phyloP scores from a whole-genome alignment of 371 early-diverging fungal genomes.

The Blastocladiella emersonii region DNA sequence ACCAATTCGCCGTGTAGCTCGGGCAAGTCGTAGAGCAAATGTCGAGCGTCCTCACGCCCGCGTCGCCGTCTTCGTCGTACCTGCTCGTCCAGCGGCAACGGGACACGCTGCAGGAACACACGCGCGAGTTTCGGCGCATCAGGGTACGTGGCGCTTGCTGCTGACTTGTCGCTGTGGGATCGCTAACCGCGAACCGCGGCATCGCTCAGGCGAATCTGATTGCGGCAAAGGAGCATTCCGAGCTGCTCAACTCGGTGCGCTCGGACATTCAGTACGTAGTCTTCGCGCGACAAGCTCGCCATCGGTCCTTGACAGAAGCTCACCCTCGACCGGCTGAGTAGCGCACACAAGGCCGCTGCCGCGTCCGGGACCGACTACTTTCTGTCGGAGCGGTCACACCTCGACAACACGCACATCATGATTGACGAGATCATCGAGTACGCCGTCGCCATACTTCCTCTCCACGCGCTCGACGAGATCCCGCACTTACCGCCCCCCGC shows the following conservation, averaged over 20 bases:
- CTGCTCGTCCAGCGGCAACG: constrained; percentile 1
- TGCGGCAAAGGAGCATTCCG: not conserved
- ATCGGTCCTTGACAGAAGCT: too few relatives aligned
- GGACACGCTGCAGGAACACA: not conserved
- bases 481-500: too few relatives aligned
- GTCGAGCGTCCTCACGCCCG: not conserved
- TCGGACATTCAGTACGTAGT: constrained; percentile 2
- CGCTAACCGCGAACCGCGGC: too few relatives aligned
- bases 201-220: not conserved
- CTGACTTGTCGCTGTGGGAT: too few relatives aligned
- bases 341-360: not conserved
- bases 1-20: not conserved
- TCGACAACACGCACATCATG: constrained; percentile 1
- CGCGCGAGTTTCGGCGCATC: constrained; percentile 3
- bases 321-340: not conserved
- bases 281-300: not conserved
- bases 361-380: not conserved
- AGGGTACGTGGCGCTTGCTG: not conserved
- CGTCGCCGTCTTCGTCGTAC: not conserved
- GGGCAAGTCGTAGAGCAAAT: not conserved
- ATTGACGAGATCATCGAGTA: constrained; percentile 3
- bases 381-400: not conserved
- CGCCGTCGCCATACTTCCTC: too few relatives aligned
- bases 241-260: not conserved
- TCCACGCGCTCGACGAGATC: too few relatives aligned